A percentile compares a stretch with the other conserved stretches of the same genome.
These are phyloP conservation scores for Trichophyton simii DNA, from an alignment of 2,329 filamentous ascomycete species.

Conservation along the genomic window DNA sequence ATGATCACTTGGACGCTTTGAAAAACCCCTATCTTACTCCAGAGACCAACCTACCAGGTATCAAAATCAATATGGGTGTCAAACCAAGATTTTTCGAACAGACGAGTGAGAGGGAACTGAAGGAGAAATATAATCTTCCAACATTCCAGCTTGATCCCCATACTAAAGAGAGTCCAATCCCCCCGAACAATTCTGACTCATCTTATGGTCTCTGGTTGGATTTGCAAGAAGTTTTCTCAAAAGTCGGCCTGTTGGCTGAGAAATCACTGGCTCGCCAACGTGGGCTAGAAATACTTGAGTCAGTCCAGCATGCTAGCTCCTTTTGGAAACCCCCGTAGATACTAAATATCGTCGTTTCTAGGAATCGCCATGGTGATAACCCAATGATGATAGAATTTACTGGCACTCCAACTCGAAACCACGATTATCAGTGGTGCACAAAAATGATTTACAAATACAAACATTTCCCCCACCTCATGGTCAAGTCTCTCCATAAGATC, in stretches of 20 bases:
- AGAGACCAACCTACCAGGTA: neutral
- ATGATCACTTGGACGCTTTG: neutral
- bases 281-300: neutral
- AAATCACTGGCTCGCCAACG: neutral
- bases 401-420: neutral
- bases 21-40: neutral
- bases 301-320: too few relatives aligned
- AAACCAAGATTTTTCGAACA: neutral
- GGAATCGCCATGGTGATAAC: neutral
- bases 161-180: neutral
- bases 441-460: neutral
- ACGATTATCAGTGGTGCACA: neutral
- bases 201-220: neutral
- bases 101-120: neutral
- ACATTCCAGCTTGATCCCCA: neutral
- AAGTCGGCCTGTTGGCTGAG: neutral
- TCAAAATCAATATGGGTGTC: neutral
- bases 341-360: neutral
- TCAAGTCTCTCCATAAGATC: neutral
- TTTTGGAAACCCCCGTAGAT: neutral
- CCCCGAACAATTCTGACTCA: neutral
- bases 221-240: neutral
- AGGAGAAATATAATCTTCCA: neutral
- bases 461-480: neutral
- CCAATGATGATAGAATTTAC: neutral